Percentiles rank a stretch among this genome's conserved stretches.
These are phyloP conservation scores for Magnaporthiopsis rhizophila DNA, from an alignment of 2,329 filamentous ascomycete genomes.

Conservation along the genomic window DNA sequence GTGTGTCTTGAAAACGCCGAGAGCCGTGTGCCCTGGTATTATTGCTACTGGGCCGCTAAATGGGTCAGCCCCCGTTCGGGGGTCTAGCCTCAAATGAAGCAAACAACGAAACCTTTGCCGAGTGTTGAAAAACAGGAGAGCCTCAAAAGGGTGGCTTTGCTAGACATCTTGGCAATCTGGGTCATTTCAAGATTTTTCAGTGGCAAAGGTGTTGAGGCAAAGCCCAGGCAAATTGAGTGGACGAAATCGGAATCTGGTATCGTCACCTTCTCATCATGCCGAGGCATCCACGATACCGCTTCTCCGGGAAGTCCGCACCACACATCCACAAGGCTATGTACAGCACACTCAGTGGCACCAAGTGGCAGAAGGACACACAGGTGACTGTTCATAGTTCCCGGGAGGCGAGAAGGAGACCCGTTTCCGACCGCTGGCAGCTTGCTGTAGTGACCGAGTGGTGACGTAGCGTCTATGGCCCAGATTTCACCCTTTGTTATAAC, in stretches of 20 bases:
- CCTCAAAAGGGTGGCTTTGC: no score
- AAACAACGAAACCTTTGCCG: no score
- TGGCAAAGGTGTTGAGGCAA: not conserved
- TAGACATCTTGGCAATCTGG: not conserved
- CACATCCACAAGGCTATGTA: not conserved
- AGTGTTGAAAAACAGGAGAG: no score
- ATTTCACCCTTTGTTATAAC: not conserved
- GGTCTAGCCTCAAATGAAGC: no score
- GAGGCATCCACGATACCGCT: not conserved
- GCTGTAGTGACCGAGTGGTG: not conserved
- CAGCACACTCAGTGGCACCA: not conserved
- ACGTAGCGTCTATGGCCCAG: not conserved
- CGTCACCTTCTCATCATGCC: not conserved
- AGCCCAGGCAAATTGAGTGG: no score
- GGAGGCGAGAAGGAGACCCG: not conserved
- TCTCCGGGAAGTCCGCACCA: not conserved
- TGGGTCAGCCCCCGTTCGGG: no score
- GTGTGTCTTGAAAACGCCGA: no score
- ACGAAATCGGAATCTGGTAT: not conserved
- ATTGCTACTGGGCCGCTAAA: no score
- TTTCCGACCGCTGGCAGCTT: not conserved
- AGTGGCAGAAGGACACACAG: not conserved
- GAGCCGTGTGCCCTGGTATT: no score
- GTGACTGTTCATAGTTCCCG: not conserved
- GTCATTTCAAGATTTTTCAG: not conserved